Evolutionary conservation across 129 eudicot genomes (phyloP).

Genomic region (Centaurea solstitialis): DNA sequence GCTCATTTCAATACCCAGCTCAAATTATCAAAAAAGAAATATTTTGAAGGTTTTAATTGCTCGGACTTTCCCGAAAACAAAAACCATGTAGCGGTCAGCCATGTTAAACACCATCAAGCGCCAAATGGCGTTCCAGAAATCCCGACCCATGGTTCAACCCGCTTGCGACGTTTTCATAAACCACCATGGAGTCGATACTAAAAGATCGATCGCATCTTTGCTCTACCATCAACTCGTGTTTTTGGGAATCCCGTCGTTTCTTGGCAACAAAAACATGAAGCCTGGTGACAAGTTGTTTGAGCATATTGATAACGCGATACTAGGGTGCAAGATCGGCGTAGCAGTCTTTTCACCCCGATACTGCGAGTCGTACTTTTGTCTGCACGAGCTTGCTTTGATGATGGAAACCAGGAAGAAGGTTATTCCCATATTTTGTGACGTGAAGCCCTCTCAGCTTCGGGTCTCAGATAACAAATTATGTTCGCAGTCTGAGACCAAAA

Average conservation of each 20-base stretch:
- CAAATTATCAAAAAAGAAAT: slow-evolving; percentile 6
- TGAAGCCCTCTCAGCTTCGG: slow-evolving; percentile 67
- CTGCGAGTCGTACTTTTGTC: slow-evolving; percentile 77
- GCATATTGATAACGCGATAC: slow-evolving; percentile 54
- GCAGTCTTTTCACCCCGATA: slow-evolving; percentile 77
- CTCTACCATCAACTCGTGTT: slow-evolving; percentile 51
- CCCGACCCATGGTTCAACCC: slow-evolving; percentile 14
- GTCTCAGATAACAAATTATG: slow-evolving; percentile 40
- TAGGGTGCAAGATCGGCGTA: slow-evolving; percentile 59
- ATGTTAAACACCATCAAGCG: slow-evolving; percentile 42
- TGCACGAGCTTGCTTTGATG: slow-evolving; percentile 81
- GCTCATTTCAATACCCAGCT: slow-evolving; percentile 3
- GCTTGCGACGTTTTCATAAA: slow-evolving; percentile 74
- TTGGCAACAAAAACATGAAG: slow-evolving; percentile 82
- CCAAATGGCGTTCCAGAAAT: slow-evolving; percentile 33
- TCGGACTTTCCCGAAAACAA: slow-evolving; percentile 10
- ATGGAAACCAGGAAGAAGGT: slow-evolving; percentile 66
- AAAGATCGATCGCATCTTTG: slow-evolving; percentile 59
- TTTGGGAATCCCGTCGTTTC: slow-evolving; percentile 51
- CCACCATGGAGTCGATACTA: slow-evolving; percentile 72
- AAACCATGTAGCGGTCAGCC: slow-evolving; percentile 50
- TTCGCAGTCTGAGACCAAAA: slow-evolving; percentile 34
- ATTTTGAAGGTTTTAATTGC: slow-evolving; percentile 10
- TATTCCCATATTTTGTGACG: slow-evolving; percentile 80
- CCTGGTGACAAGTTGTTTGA: slow-evolving; percentile 80